These are phyloP conservation scores for Leishmania mexicana DNA, from an alignment of 208 protist genomes.

Conservation along the genomic window DNA sequence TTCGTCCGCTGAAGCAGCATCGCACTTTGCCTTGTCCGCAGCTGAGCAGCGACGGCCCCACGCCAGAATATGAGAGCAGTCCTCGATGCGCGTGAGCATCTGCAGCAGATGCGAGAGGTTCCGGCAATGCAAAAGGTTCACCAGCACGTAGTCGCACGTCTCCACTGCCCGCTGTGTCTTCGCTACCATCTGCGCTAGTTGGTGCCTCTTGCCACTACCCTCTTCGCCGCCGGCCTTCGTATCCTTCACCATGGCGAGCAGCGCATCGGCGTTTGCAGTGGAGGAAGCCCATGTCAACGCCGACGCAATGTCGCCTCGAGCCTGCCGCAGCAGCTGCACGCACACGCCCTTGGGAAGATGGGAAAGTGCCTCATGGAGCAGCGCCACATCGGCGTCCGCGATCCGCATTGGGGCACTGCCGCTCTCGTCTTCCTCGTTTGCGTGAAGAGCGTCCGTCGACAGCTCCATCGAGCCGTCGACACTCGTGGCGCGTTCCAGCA, in stretches of 20 bases:
- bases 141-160: constrained; percentile 42
- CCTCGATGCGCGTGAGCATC: constrained; percentile 69
- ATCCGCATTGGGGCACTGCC: not conserved
- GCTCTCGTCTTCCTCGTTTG: constrained; percentile 14
- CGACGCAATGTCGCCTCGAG: constrained; percentile 23
- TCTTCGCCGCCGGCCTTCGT: constrained; percentile 7
- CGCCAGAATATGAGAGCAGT: constrained; percentile 87
- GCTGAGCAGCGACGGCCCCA: constrained; percentile 53
- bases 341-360: constrained; percentile 36
- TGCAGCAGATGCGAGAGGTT: constrained; percentile 49
- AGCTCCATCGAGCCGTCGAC: constrained; percentile 8
- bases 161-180: constrained; percentile 13
- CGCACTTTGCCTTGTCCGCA: not conserved
- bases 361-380: constrained; percentile 39
- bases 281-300: constrained; percentile 24
- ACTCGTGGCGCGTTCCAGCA: constrained; percentile 34
- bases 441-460: constrained; percentile 1
- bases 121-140: constrained; percentile 49
- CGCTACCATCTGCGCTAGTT: constrained; percentile 7
- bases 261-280: constrained; percentile 8
- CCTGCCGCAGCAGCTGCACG: constrained; percentile 25
- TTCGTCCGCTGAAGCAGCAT: not conserved
- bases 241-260: constrained; percentile 22
- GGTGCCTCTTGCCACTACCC: not conserved
- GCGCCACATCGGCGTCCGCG: constrained; percentile 34